phyloP scores from a whole-genome alignment of 257 asterid genomes.

The Thymus mandschuricus region DNA sequence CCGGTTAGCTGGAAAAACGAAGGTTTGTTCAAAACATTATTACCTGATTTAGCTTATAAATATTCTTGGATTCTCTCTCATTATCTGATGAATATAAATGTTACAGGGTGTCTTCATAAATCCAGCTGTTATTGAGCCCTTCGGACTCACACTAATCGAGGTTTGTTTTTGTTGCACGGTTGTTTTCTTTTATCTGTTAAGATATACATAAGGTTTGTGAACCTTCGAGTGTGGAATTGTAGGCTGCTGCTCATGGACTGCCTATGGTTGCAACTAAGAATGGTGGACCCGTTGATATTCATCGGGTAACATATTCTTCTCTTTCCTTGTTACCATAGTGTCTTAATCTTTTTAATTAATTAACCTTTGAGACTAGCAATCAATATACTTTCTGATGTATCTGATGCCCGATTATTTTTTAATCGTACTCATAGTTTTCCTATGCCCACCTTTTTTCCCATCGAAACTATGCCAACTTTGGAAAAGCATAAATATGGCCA shows the following conservation, averaged over 20 bases:
- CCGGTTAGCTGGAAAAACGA: conserved; percentile 70
- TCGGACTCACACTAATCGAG: conserved; percentile 79
- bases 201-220: conserved; percentile 5
- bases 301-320: conserved; percentile 48
- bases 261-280: conserved; percentile 72
- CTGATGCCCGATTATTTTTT: neutral
- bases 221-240: conserved; percentile 26
- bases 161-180: conserved; percentile 31
- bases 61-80: neutral
- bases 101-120: conserved; percentile 73
- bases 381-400: neutral
- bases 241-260: conserved; percentile 79
- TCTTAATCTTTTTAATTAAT: too few relatives aligned
- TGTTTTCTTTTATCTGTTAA: neutral
- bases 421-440: conserved; percentile 22
- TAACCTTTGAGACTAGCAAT: neutral
- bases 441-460: neutral
- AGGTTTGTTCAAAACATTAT: conserved; percentile 42
- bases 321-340: neutral
- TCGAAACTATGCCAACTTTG: too few relatives aligned
- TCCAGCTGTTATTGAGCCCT: conserved; percentile 76
- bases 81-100: conserved; percentile 22
- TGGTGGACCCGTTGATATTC: conserved; percentile 79
- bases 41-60: conserved; percentile 10
- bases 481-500: too few relatives aligned